Base-by-base conservation (phyloP, 2,329 filamentous ascomycete genomes). In the Akanthomyces uredinophilus region DNA sequence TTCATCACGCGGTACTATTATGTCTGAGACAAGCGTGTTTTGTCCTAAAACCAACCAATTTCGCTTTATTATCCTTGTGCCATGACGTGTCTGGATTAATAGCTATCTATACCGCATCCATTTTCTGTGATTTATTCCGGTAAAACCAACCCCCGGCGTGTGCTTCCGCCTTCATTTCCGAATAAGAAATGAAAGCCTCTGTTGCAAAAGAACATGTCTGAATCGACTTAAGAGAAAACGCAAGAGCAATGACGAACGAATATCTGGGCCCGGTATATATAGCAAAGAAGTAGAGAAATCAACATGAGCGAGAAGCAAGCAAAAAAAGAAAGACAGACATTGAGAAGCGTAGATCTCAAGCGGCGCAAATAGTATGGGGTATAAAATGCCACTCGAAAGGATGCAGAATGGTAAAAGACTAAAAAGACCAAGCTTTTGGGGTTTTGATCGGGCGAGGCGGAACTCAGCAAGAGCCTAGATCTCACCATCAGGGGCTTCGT, bases 401-500 rank as follows among this genome's bases (percentile, higher is more conserved):
- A 44, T 39, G 50, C 24, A 22, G 43, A 29, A 44, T 43, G 8
- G 8, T 20, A 27, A n/a, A 52, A 39, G 22, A 18, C 16, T 14
- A 52, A 35, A 18, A 7, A 4, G 14, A 14, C 16, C 49, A 20
- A 39, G 11, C 1, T 39, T 14, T 5, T 16, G 37, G 43, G 5
- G 22, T 46, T 32, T n/a, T 44, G 5, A 2, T 55, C 3, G 37
- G 14, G 32, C 4, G 7, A 29, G 27, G 27, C 27, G 6, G 6
- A 29, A 29, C 27, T 29, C 27, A 6, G 20, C 1, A 13, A 22
- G 2, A 44, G 27, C 13, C 55, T 68, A 79, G 61, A 74, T 71
- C 66, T 79, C 77, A 47, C 75, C 77, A 16, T 77, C 74, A 4
- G 67, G 66, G 2, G 11, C 2, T 22, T 70, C 67, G 44, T 66